Conservation (phyloP, 176 grass and related monocot genomes). For the Zea mays region Zm-B73-REFERENCE-NAM-5.0 NC_050097.1:17549501-17550000, state of each 20-base stretch:
- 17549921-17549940: not conserved
- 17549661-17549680: not conserved
- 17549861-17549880: not conserved
- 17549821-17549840: conserved; percentile 25
- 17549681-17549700: not conserved
- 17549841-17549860: not conserved
- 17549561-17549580: not conserved
- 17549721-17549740: conserved; percentile 15
- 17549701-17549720: not conserved
- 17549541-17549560: not conserved
- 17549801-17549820: conserved; percentile 22
- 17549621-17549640: not conserved
- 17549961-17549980: not conserved
- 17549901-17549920: not conserved
- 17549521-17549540: not conserved
- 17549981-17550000: not conserved
- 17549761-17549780: not conserved
- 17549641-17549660: not conserved
- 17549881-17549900: not conserved
- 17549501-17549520: not conserved
- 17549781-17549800: conserved; percentile 29
- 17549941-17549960: not conserved
- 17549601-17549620: not conserved
- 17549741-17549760: not conserved
- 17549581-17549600: not conserved